Percentiles rank a stretch among this genome's conserved stretches.
Conservation (phyloP, 345 rosid species). For the Bretschneidera sinensis region DNA sequence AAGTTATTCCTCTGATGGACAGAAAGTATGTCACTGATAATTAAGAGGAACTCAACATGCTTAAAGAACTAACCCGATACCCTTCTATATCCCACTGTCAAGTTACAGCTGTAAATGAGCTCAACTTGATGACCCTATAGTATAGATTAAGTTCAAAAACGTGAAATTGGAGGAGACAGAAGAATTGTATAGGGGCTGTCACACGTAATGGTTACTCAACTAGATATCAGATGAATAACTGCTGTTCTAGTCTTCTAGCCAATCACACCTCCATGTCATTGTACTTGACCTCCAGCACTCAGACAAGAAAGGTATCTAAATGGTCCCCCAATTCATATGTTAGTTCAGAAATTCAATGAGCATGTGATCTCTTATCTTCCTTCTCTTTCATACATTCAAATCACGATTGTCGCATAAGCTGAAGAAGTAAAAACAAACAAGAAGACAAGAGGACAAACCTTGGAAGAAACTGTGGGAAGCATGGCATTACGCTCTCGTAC, state of each 20-base stretch:
- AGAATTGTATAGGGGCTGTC: too few species aligned
- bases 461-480: slow-evolving; percentile 97
- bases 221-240: neutral
- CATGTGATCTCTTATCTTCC: neutral
- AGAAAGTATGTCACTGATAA: neutral
- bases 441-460: slow-evolving; percentile 38
- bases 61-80: too few species aligned
- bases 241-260: neutral
- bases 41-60: neutral
- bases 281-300: neutral
- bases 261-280: neutral
- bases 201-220: too few species aligned
- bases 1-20: neutral
- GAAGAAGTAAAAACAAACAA: neutral
- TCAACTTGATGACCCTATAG: too few species aligned
- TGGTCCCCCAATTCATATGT: neutral
- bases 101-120: too few species aligned
- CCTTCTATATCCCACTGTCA: too few species aligned
- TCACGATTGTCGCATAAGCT: neutral
- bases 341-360: neutral
- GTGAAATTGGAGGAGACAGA: neutral
- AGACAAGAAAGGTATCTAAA: neutral
- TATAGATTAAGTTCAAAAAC: too few species aligned
- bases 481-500: slow-evolving; percentile 97
- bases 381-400: neutral